These are phyloP conservation scores for Maudiozyma turicensis DNA, from an alignment of 805 yeast species.

Conservation along the genomic window DNA sequence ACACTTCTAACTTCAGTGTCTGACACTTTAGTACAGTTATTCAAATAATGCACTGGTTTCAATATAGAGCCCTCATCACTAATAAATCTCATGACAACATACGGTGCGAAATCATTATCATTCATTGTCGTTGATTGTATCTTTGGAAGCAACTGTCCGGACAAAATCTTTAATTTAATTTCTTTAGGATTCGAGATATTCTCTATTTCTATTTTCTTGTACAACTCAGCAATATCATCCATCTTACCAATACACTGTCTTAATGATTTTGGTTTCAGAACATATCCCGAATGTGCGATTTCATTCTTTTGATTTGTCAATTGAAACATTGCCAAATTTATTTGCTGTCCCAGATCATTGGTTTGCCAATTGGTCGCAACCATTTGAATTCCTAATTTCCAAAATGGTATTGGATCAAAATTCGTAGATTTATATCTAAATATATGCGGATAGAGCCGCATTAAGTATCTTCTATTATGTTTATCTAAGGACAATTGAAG, in stretches of 20 bases:
- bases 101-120: constrained; percentile 16
- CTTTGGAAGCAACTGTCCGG: constrained; percentile 81
- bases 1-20: constrained; percentile 17
- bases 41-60: constrained; percentile 12
- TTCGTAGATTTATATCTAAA: constrained; percentile 70
- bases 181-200: constrained; percentile 5
- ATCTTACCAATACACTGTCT: constrained; percentile 22
- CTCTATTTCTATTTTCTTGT: constrained; percentile 9
- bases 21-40: constrained; percentile 16
- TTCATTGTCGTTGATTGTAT: constrained; percentile 39
- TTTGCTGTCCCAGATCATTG: constrained; percentile 77
- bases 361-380: constrained; percentile 98
- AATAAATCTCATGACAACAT: constrained; percentile 17
- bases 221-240: constrained; percentile 19
- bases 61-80: constrained; percentile 8
- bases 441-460: constrained; percentile 84
- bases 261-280: constrained; percentile 56
- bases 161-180: constrained; percentile 42
- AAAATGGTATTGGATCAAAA: constrained; percentile 66
- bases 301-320: constrained; percentile 34
- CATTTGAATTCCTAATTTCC: constrained; percentile 87
- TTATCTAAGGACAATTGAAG: constrained; percentile 50
- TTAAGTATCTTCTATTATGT: constrained; percentile 65
- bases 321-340: constrained; percentile 76
- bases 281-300: constrained; percentile 50